phyloP scores from a whole-genome alignment of 164 flowering plant genomes.

The Berberis thunbergii region DNA sequence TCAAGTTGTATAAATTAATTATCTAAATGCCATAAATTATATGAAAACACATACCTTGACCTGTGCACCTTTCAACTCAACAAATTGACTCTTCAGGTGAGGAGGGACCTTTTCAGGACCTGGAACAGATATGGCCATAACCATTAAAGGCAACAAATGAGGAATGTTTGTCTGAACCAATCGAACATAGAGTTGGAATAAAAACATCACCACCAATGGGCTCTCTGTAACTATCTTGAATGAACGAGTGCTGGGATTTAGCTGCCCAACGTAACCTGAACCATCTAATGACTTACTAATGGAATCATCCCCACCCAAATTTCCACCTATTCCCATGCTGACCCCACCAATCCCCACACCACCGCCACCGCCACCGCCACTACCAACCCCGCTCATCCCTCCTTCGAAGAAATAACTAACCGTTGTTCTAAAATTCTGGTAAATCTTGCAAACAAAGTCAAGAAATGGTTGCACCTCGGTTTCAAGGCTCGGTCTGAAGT shows the following conservation, averaged over 20 bases:
- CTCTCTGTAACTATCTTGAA: slow-evolving; percentile 95
- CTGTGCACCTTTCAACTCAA: slow-evolving; percentile 94
- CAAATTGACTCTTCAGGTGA: slow-evolving; percentile 63
- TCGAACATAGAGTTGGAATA: slow-evolving; percentile 78
- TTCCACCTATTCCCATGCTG: not conserved
- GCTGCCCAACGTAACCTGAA: slow-evolving; percentile 44
- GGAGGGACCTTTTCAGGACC: slow-evolving; percentile 89
- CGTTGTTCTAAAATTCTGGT: slow-evolving; percentile 75
- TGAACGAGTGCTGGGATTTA: slow-evolving; percentile 84
- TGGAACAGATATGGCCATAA: slow-evolving; percentile 85
- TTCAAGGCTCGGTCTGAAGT: slow-evolving; percentile 79
- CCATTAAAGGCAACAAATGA: slow-evolving; percentile 84
- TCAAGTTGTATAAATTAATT: too few species aligned
- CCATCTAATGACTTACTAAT: slow-evolving; percentile 42
- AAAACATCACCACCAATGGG: slow-evolving; percentile 94
- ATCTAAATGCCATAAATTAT: not conserved
- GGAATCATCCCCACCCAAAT: slow-evolving; percentile 36
- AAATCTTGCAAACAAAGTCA: slow-evolving; percentile 92
- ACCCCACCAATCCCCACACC: not conserved
- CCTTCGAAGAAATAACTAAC: slow-evolving; percentile 80
- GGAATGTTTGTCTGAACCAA: slow-evolving; percentile 94
- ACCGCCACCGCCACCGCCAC: not conserved
- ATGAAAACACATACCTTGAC: slow-evolving; percentile 55
- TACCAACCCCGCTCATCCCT: slow-evolving; percentile 13
- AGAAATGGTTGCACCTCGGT: slow-evolving; percentile 87